Base-by-base conservation (phyloP, 2,329 filamentous ascomycete genomes). In the Xylariaceae sp. region DNA sequence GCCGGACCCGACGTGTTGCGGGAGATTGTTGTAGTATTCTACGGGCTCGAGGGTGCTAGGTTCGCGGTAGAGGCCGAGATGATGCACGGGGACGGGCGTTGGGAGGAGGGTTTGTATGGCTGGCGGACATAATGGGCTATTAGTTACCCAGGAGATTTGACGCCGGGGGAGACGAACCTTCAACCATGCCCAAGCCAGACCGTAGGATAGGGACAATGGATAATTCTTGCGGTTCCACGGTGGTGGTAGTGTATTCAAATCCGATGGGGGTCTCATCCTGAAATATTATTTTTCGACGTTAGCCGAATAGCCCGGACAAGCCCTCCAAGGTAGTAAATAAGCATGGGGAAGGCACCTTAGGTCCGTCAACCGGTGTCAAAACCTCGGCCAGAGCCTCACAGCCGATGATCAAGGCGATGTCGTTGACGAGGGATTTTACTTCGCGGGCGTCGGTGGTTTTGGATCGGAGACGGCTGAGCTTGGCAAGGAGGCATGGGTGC, bases 21-120 rank as follows among this genome's bases (percentile, higher is more conserved):
- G 90, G 17, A 96, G 83, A 68, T 95, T 95, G 75, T 96, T 96
- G 79, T 96, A 96, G 78, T 96, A 95, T 70, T 95, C 91, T 47
- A 96, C 91, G 3, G 91, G 89, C 60, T 89, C 82, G 45, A 96
- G 83, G 36, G 88, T 92, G 45, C 82, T 81, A 49, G 86, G 88
- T 65, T 96, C 91, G 62, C 91, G 88, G 76, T 92, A 97, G 62
- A 97, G 85, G 55, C 93, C 92, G 6, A 97, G 85, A 66, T 97
- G 92, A 72, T 97, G 90, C 53, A 96, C 80, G 6, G 90, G 85
- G 23, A 92, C 86, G 12, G 88, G 79, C 29, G 68, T 64, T 16
- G 92, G 91, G 48, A 97, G 88, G 59, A 97, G 77, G 22, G 83
- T 83, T 71, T 92, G 85, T 35, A 95, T 73, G 21, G 89, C 86